These are phyloP conservation scores for Hanseniaspora occidentalis DNA, from an alignment of 805 yeast genomes.

Conservation along the genomic window DNA sequence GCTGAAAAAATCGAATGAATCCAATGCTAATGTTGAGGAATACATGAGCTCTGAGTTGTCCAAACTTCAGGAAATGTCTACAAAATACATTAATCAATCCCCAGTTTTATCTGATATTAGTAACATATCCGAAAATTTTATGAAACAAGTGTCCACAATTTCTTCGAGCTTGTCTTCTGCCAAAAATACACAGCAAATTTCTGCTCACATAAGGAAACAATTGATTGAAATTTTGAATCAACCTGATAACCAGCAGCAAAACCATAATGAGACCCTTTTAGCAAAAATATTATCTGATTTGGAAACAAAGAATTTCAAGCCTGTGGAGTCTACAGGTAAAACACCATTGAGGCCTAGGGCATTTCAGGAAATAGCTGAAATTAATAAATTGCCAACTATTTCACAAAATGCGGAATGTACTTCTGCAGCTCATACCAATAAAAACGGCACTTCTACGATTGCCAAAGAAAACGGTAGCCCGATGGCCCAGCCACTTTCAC, in stretches of 20 bases:
- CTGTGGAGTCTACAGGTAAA: slow-evolving; percentile 12
- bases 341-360: slow-evolving; percentile 10
- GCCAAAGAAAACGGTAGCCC: slow-evolving; percentile 1
- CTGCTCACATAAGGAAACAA: too few relatives aligned
- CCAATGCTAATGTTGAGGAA: slow-evolving; percentile 9
- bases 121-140: not conserved
- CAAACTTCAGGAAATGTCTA: slow-evolving; percentile 2
- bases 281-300: slow-evolving; percentile 8
- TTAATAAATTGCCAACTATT: not conserved
- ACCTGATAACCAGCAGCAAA: slow-evolving; percentile 1
- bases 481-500: not conserved
- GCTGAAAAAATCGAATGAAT: slow-evolving; percentile 10
- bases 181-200: not conserved
- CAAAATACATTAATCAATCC: slow-evolving; percentile 4
- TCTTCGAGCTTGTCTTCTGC: not conserved
- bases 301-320: slow-evolving; percentile 9
- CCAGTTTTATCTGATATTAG: not conserved
- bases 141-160: not conserved
- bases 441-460: not conserved
- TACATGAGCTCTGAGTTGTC: not conserved
- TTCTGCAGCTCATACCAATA: not conserved
- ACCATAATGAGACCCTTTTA: slow-evolving; percentile 4
- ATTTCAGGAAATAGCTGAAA: not conserved
- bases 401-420: too few relatives aligned
- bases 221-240: not conserved